Evolutionary conservation across 805 yeast species (phyloP), one percentile per base, ranked within the genome.

Genomic region (Komagataella kurtzmanii): DNA sequence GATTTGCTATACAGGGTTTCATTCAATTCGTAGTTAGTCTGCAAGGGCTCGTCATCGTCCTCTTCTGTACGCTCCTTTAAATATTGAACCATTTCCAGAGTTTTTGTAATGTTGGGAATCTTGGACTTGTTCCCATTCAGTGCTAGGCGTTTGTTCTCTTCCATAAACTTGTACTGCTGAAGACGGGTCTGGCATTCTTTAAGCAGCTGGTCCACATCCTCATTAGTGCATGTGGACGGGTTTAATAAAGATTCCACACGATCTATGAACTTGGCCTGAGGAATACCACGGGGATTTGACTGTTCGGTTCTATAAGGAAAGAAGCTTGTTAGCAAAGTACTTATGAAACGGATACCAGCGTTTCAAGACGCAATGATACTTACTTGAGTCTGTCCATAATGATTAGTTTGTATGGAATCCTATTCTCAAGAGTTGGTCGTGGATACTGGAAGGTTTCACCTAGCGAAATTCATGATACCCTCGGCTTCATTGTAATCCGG

Each of bases 1-100:
- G 99, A 99, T 53, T 80, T 80, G 6, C 97, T 85, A 64, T 80
- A 91, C 45, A 93, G 74, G 0, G 99, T 91, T 62, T 93, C 98
- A 66, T 93, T 91, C 61, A 93, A 75, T 66, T 90, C 97, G 63
- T 87, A 93, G 63, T 85, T 85, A 3, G 66, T 69, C 14, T 62
- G 62, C 3, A 53, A 53, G 55, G 56, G 18, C 57, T 58, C 66
- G 12, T 65, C 66, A 14, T 64, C 69, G 3, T 56, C 60, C 19
- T 61, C 67, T 48, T 62, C 66, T 44, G 74, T 71, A 61, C 78
- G 76, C 12, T 70, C 64, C 54, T 79, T 71, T 18, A 91, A 68
- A 52, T 77, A 79, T 52, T 72, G 65, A 50, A 89, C 87, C 66
- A 85, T 80, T 50, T 80, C 85, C 55, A 90, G 69, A n/a, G 91